A percentile compares a stretch with the other conserved stretches of the same genome.
Evolutionary conservation across 2,329 filamentous ascomycete species (phyloP).

Genomic region (Talaromyces sp.): DNA sequence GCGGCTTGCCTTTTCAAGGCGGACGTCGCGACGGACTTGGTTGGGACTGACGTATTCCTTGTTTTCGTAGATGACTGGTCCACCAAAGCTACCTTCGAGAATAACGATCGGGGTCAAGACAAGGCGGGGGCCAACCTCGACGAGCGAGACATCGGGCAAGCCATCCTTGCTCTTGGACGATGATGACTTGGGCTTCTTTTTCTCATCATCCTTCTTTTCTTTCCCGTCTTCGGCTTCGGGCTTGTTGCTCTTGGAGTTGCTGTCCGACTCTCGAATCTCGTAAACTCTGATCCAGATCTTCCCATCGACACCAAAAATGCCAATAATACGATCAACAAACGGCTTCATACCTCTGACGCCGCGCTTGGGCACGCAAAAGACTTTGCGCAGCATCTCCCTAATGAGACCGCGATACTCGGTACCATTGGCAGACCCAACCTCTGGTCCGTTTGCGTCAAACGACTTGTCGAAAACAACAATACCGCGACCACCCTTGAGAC

Average conservation of each 20-base stretch:
- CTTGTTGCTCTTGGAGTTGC: constrained; percentile 43
- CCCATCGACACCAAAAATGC: constrained; percentile 82
- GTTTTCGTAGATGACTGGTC: constrained; percentile 97
- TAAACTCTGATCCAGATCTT: constrained; percentile 97
- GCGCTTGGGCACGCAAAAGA: constrained; percentile 82
- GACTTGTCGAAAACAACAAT: constrained; percentile 85
- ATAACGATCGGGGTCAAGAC: constrained; percentile 93
- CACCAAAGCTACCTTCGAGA: constrained; percentile 89
- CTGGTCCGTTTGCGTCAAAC: constrained; percentile 71
- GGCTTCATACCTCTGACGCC: constrained; percentile 87
- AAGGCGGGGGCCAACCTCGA: constrained; percentile 92
- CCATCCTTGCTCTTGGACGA: constrained; percentile 44
- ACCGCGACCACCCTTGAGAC: constrained; percentile 85
- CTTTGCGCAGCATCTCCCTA: constrained; percentile 84
- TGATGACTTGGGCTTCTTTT: constrained; percentile 16
- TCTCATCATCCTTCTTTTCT: not conserved
- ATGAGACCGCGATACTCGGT: constrained; percentile 48
- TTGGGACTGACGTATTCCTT: constrained; percentile 96
- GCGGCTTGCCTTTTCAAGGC: constrained; percentile 65
- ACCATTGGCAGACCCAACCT: constrained; percentile 58
- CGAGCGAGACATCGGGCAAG: constrained; percentile 73
- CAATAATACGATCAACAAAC: constrained; percentile 93
- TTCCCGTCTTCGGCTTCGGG: constrained; percentile 33
- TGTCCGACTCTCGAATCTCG: constrained; percentile 80
- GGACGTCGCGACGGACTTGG: constrained; percentile 64